These are phyloP conservation scores for Trichoderma koningiopsis DNA, from an alignment of 2,329 filamentous ascomycete species.

Conservation along the genomic window DNA sequence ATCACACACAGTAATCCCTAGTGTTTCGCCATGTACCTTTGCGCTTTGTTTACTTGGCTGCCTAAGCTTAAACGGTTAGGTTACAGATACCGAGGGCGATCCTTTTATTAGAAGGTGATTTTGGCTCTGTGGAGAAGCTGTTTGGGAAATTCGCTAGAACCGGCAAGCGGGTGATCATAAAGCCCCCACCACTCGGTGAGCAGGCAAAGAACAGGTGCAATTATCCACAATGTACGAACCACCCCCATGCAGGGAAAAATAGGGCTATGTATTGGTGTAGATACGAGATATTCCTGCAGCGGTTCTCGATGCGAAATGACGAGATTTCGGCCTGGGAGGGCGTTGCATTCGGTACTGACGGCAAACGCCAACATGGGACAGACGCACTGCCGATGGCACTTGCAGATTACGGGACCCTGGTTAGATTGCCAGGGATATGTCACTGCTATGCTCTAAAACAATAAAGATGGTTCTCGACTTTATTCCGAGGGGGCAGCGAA, in stretches of 20 bases:
- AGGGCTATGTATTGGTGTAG: background rate
- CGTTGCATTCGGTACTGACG: background rate
- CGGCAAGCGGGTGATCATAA: background rate
- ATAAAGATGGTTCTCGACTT: background rate
- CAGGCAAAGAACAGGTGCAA: background rate
- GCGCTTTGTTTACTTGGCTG: background rate
- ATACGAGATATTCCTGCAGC: background rate
- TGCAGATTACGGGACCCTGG: background rate
- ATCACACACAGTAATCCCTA: background rate
- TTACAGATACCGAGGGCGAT: background rate
- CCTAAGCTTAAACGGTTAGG: constrained; percentile 17
- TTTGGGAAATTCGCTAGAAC: background rate
- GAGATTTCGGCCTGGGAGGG: background rate
- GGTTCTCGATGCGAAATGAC: background rate
- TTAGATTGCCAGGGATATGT: background rate
- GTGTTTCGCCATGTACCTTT: background rate
- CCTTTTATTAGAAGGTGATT: constrained; percentile 3
- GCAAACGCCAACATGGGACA: background rate
- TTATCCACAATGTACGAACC: no score
- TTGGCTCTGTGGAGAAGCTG: background rate
- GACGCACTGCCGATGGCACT: background rate
- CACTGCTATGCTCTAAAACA: background rate
- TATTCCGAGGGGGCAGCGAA: no score
- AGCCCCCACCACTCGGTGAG: constrained; percentile 2
- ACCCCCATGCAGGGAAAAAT: background rate